phyloP scores from a whole-genome alignment of 1,284 basidiomycete genomes.

The Stereum hirsutum region DNA sequence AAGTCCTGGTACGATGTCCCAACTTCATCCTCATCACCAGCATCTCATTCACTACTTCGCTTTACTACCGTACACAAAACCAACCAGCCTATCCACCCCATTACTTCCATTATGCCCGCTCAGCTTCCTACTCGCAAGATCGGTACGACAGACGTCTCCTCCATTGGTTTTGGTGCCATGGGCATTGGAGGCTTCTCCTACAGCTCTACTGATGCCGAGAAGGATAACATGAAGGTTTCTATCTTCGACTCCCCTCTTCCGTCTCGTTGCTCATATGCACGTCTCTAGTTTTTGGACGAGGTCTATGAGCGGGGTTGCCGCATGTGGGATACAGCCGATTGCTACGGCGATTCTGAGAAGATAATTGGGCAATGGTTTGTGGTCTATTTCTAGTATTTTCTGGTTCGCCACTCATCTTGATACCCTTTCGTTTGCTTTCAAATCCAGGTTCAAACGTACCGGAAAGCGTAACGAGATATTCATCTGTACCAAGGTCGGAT shows the following conservation, averaged over 20 bases:
- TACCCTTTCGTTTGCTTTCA: too few relatives aligned
- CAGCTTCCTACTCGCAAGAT: slow-evolving; percentile 6
- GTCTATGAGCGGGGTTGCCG: slow-evolving; percentile 28
- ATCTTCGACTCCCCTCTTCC: too few relatives aligned
- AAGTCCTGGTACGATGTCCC: too few relatives aligned
- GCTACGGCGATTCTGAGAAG: slow-evolving; percentile 35
- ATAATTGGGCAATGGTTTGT: slow-evolving; percentile 33
- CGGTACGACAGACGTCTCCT: neutral
- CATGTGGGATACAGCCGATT: slow-evolving; percentile 33
- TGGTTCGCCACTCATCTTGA: too few relatives aligned
- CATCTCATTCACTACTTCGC: too few relatives aligned
- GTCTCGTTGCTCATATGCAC: too few relatives aligned
- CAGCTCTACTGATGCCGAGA: neutral
- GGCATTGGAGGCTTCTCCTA: neutral
- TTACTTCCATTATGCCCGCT: too few relatives aligned
- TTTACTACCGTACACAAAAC: too few relatives aligned
- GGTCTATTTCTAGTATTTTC: neutral
- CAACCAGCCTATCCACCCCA: too few relatives aligned
- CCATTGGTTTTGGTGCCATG: slow-evolving; percentile 3
- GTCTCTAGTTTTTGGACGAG: slow-evolving; percentile 21
- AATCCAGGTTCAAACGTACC: slow-evolving; percentile 28
- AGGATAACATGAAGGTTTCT: neutral
- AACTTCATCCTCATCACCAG: too few relatives aligned
- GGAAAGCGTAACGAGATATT: slow-evolving; percentile 33
- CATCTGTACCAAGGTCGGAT: slow-evolving; percentile 44